Evolutionary conservation across 768 basidiomycete species (phyloP), one percentile per base, ranked within the genome.

Genomic region (Serendipita vermifera): DNA sequence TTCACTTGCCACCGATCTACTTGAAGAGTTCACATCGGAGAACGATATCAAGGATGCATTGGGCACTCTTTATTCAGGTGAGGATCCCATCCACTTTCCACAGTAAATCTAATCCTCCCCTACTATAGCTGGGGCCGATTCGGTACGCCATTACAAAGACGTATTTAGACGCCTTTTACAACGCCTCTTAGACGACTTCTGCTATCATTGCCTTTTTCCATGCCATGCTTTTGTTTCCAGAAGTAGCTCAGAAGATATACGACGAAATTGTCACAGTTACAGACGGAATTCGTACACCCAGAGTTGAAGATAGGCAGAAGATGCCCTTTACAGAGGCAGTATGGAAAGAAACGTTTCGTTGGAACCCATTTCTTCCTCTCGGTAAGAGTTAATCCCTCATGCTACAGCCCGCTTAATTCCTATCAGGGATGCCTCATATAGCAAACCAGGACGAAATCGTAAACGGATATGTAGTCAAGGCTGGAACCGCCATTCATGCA

Each of bases 401-500:
- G n/a, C n/a, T n/a, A n/a, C n/a, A n/a, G n/a, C n/a, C n/a, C n/a
- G n/a, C n/a, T n/a, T n/a, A n/a, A n/a, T n/a, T n/a, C n/a, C n/a
- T n/a, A n/a, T 17, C 9, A 41, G 55, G 55, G n/a, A 15, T 55
- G 13, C 38, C 54, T 5, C 54, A 55, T 55, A 15, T 55, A 5
- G 31, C n/a, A 14, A 33, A 3, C 35, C 5, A 55, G 24, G 43
- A 62, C 20, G 62, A 60, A 20, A 38, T 36, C 3, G 53, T 59
- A 39, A 38, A 40, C 5, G 58, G 57, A 14, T 62, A 54, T 32
- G 33, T 33, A 11, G 51, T 63, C 24, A 59, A 61, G 11, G 57
- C 56, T 31, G 59, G 54, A 15, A 59, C 61, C 15, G 33, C 55
- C 3, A 43, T 63, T 14, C n/a, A 31, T n/a, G 24, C 26, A 31